Evolutionary conservation across 1,284 basidiomycete genomes (phyloP).

Genomic region (Malassezia slooffiae): DNA sequence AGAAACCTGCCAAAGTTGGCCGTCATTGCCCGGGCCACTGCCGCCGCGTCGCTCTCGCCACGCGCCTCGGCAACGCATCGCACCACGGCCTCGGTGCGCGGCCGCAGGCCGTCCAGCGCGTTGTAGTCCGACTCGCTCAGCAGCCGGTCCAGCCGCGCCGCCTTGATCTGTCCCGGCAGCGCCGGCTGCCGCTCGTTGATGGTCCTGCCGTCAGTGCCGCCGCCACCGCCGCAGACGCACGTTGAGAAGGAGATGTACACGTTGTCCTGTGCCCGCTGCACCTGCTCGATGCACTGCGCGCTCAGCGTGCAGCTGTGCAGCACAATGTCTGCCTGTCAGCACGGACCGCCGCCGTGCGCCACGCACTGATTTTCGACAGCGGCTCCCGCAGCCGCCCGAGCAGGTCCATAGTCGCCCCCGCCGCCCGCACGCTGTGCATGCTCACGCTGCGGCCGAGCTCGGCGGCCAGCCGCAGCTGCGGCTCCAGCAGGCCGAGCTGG

Average conservation of each 20-base stretch:
- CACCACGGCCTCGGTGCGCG: not conserved
- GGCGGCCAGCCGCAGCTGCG: slow-evolving; percentile 31
- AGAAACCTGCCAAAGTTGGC: slow-evolving; percentile 3
- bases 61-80: not conserved
- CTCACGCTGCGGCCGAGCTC: slow-evolving; percentile 27
- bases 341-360: slow-evolving; percentile 15
- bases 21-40: not conserved
- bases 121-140: slow-evolving; percentile 37
- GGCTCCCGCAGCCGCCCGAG: slow-evolving; percentile 10
- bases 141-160: slow-evolving; percentile 18
- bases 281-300: slow-evolving; percentile 22
- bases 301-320: slow-evolving; percentile 42
- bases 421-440: slow-evolving; percentile 39
- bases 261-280: slow-evolving; percentile 28
- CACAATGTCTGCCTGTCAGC: slow-evolving; percentile 13
- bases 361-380: slow-evolving; percentile 10
- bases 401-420: slow-evolving; percentile 25
- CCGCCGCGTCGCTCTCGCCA: not conserved
- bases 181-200: slow-evolving; percentile 33
- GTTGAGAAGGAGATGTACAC: slow-evolving; percentile 38
- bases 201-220: slow-evolving; percentile 7
- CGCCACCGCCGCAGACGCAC: not conserved
- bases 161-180: slow-evolving; percentile 19
- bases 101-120: slow-evolving; percentile 21
- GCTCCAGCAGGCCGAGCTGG: slow-evolving; percentile 27